Conservation (phyloP, 345 rosid species). For the Euclidium syriacum region DNA sequence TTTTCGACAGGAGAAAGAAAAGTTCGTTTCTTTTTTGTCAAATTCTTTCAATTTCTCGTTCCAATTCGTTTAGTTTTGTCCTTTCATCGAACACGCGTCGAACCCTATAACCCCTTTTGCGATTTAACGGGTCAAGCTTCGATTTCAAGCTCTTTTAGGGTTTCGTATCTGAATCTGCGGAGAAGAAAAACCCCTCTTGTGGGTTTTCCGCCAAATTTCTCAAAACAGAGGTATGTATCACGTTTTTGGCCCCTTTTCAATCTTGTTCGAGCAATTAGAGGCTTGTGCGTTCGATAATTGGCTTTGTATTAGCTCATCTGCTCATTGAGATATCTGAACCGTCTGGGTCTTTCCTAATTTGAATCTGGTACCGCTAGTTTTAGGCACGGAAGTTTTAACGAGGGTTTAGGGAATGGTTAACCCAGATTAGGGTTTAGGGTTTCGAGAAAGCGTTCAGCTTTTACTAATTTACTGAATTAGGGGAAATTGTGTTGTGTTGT, state of each 20-base stretch:
- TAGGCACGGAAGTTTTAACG: not conserved
- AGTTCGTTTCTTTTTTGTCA: not conserved
- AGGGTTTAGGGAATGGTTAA: constrained; percentile 20
- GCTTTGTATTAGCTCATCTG: not conserved
- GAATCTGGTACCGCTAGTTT: not conserved
- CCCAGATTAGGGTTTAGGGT: constrained; percentile 18
- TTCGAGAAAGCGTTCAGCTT: constrained; percentile 10
- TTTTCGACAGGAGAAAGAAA: constrained; percentile 5
- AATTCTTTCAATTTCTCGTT: constrained; percentile 6
- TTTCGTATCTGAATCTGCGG: constrained; percentile 23
- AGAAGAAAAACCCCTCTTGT: not conserved
- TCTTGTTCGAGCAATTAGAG: not conserved
- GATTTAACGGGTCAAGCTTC: constrained; percentile 11
- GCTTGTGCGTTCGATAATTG: not conserved
- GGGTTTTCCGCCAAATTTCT: not conserved
- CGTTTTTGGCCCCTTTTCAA: not conserved
- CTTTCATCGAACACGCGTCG: not conserved
- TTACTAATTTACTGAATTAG: not conserved
- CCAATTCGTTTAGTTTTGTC: not conserved
- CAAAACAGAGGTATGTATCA: constrained; percentile 14
- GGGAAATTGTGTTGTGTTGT: not conserved
- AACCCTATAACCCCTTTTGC: constrained; percentile 15
- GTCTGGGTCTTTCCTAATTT: not conserved
- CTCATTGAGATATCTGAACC: not conserved
- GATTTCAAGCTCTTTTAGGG: constrained; percentile 26